A percentile compares a stretch with the other conserved stretches of the same genome.
These are phyloP conservation scores for Ailanthus altissimus DNA, from an alignment of 345 rosid genomes.

Conservation along the genomic window DNA sequence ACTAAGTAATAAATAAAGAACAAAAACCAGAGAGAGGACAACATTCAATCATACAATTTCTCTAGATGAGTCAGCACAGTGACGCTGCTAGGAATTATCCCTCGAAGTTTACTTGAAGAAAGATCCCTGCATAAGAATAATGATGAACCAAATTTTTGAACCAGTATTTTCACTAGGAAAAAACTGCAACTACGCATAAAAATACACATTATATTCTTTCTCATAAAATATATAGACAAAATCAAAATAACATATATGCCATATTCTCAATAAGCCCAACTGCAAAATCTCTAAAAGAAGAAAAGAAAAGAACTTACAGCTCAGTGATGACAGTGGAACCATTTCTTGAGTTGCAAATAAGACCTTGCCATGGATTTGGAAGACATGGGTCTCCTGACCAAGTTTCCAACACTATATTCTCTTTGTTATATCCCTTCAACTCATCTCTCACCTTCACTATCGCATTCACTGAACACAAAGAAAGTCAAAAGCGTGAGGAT, in stretches of 20 bases:
- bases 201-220: background rate
- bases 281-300: background rate
- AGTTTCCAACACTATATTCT: conserved; percentile 28
- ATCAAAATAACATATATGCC: background rate
- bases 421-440: conserved; percentile 34
- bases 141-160: background rate
- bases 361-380: conserved; percentile 51
- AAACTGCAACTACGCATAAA: background rate
- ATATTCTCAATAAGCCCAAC: background rate
- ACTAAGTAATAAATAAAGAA: background rate
- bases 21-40: background rate
- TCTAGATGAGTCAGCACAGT: conserved; percentile 36
- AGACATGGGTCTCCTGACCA: conserved; percentile 85
- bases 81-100: conserved; percentile 43
- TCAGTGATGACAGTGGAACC: conserved; percentile 39
- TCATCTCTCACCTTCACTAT: conserved; percentile 37
- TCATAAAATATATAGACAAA: background rate
- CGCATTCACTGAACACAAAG: conserved; percentile 36
- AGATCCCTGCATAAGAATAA: conserved; percentile 43
- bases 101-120: conserved; percentile 38
- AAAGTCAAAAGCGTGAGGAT: background rate
- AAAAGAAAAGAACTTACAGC: conserved; percentile 46
- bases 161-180: background rate
- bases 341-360: conserved; percentile 38
- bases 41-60: conserved; percentile 45